A percentile compares a stretch with the other conserved stretches of the same genome.
phyloP scores from a whole-genome alignment of 768 basidiomycete genomes.

The Phanerochaete carnosa region DNA sequence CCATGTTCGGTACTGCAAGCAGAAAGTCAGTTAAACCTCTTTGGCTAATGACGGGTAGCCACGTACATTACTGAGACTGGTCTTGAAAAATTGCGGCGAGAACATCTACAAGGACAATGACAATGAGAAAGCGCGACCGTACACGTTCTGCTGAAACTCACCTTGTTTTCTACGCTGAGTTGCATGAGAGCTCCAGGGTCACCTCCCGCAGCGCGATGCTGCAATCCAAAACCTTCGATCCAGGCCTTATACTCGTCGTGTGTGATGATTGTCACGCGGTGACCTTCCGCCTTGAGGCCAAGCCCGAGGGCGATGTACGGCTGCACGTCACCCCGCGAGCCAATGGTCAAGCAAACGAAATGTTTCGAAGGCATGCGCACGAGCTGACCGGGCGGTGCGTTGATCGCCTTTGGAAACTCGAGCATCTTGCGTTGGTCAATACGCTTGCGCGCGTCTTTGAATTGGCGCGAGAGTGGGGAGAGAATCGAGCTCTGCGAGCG shows the following conservation, averaged over 20 bases:
- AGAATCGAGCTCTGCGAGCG: conserved; percentile 31
- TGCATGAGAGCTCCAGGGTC: conserved; percentile 72
- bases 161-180: conserved; percentile 48
- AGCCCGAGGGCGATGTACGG: conserved; percentile 45
- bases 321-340: conserved; percentile 53
- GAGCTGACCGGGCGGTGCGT: conserved; percentile 37
- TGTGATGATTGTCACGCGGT: conserved; percentile 45
- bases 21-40: neutral
- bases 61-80: conserved; percentile 51
- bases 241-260: conserved; percentile 50
- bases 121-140: neutral
- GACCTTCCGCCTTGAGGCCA: conserved; percentile 40
- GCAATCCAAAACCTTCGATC: conserved; percentile 58
- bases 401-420: conserved; percentile 42
- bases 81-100: conserved; percentile 68
- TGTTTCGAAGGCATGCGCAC: conserved; percentile 37
- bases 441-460: conserved; percentile 29
- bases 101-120: conserved; percentile 48
- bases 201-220: conserved; percentile 60
- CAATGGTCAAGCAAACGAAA: conserved; percentile 64
- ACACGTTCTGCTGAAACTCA: conserved; percentile 9
- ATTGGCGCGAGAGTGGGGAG: conserved; percentile 41
- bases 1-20: conserved; percentile 55
- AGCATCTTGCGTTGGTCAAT: conserved; percentile 30
- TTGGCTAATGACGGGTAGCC: neutral